Percentiles rank a stretch among this genome's conserved stretches.
These are phyloP conservation scores for Parasarocladium wereldwijsianum DNA, from an alignment of 2,329 filamentous ascomycete genomes.

Conservation along the genomic window DNA sequence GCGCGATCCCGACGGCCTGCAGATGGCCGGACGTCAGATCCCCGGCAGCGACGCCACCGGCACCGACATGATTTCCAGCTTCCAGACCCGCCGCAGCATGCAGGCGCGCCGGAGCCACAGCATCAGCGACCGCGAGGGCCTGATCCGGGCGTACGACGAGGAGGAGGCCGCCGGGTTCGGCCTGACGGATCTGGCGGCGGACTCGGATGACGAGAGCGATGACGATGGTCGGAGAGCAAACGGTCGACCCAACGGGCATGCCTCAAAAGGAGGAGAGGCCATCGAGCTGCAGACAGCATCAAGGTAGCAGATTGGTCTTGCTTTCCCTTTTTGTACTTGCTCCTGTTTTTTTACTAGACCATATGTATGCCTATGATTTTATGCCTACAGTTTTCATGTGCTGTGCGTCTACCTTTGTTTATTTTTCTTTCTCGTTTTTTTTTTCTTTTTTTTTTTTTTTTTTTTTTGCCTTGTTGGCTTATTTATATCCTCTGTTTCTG, in stretches of 20 bases:
- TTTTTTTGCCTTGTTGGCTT: too few relatives aligned
- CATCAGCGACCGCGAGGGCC: conserved; percentile 58
- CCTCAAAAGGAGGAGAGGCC: conserved; percentile 25
- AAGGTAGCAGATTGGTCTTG: too few relatives aligned
- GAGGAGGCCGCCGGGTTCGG: conserved; percentile 63
- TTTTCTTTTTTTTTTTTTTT: too few relatives aligned
- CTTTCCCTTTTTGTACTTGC: conserved; percentile 20
- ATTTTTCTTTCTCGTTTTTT: too few relatives aligned
- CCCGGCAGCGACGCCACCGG: conserved; percentile 63
- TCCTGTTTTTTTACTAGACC: too few relatives aligned
- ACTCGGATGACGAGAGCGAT: conserved; percentile 49
- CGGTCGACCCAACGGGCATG: conserved; percentile 21
- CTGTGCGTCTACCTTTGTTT: too few relatives aligned
- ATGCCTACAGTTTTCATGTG: too few relatives aligned
- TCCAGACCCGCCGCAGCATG: conserved; percentile 88
- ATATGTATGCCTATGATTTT: too few relatives aligned
- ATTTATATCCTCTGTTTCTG: too few relatives aligned
- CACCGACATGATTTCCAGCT: conserved; percentile 77
- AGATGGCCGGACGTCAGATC: conserved; percentile 45
- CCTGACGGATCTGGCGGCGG: conserved; percentile 64
- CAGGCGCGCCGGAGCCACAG: conserved; percentile 68
- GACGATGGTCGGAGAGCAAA: conserved; percentile 17
- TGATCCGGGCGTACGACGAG: conserved; percentile 83
- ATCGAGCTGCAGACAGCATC: conserved; percentile 38
- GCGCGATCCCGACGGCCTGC: conserved; percentile 65